Base-by-base conservation (phyloP, 441 rosid species). In the Populus hybrid region DNA sequence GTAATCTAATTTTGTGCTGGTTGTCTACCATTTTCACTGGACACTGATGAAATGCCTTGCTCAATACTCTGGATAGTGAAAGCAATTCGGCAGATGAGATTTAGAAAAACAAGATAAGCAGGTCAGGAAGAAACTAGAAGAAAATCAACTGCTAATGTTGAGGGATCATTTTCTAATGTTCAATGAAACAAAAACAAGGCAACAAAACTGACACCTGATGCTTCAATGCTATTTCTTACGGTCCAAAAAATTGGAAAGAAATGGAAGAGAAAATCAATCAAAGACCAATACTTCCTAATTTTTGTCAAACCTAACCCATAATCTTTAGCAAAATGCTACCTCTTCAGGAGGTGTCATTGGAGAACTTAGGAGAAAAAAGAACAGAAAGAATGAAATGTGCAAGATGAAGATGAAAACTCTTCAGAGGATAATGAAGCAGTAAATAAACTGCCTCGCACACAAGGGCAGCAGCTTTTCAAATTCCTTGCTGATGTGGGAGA, bases 1-100 rank as follows among this genome's bases (percentile, higher is more conserved):
- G 63, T 31, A 65, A 76, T 78, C 85, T 86, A 87, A 75, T 76
- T 81, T 74, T 76, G 83, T 35, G 81, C 79, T 0, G 77, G 78
- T 71, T 79, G 78, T 75, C 23, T 36, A 61, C 75, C 74, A 33
- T 69, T 85, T 80, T 77, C 85, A 36, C 80, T 80, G 74, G 89
- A 78, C 38, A 26, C 86, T 3, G 85, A 78, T 14, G 92, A 83
- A 78, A 87, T 85, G 61, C 91, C 92, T 82, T 87, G 89, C 84
- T 92, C 97, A 73, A 92, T 92, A 77, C 94, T 78, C 97, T 89
- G 86, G 68, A 83, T n/a, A 69, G 65, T 42, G 69, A 77, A 63
- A 80, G 36, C 10, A 74, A 65, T 76, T 28, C 56, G 64, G 29
- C 59, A 45, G 40, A 3, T 78, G n/a, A 77, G 64, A 20, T 21